phyloP scores from a whole-genome alignment of 2,329 filamentous ascomycete species.

The Fusarium denticulatum region DNA sequence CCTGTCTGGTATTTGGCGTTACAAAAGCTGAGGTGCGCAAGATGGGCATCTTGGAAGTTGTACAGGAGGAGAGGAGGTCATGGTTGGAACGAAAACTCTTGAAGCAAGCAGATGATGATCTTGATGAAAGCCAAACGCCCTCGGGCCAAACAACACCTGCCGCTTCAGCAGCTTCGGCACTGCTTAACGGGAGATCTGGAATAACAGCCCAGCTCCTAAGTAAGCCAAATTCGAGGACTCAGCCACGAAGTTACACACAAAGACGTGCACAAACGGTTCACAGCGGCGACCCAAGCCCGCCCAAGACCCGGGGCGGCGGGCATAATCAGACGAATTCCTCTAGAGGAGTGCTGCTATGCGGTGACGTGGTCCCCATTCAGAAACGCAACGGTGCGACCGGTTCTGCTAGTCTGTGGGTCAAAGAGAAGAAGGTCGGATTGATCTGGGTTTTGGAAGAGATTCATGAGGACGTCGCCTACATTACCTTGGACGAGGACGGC shows the following conservation, averaged over 20 bases:
- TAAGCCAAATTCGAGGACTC: constrained; percentile 75
- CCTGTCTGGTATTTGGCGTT: constrained; percentile 98
- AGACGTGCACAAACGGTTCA: constrained; percentile 73
- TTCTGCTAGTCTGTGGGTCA: constrained; percentile 96
- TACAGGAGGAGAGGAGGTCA: constrained; percentile 85
- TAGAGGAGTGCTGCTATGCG: constrained; percentile 89
- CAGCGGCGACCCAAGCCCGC: constrained; percentile 63
- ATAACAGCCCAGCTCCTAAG: constrained; percentile 89
- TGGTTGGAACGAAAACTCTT: constrained; percentile 91
- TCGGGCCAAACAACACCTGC: constrained; percentile 50
- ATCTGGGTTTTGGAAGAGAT: constrained; percentile 99
- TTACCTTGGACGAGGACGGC: constrained; percentile 82
- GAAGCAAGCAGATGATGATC: constrained; percentile 55
- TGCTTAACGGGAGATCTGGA: constrained; percentile 76
- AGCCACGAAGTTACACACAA: constrained; percentile 61
- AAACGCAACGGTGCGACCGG: constrained; percentile 93
- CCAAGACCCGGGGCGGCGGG: constrained; percentile 63
- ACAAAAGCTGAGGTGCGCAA: constrained; percentile 95
- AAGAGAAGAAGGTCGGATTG: constrained; percentile 91
- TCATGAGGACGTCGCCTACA: constrained; percentile 85
- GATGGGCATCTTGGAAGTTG: constrained; percentile 93
- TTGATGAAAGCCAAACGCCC: constrained; percentile 45
- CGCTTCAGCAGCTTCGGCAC: constrained; percentile 55
- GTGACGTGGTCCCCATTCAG: constrained; percentile 97
- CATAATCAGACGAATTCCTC: constrained; percentile 81